These are phyloP conservation scores for Talaromyces atroroseus DNA, from an alignment of 2,329 filamentous ascomycete species.

Conservation along the genomic window DNA sequence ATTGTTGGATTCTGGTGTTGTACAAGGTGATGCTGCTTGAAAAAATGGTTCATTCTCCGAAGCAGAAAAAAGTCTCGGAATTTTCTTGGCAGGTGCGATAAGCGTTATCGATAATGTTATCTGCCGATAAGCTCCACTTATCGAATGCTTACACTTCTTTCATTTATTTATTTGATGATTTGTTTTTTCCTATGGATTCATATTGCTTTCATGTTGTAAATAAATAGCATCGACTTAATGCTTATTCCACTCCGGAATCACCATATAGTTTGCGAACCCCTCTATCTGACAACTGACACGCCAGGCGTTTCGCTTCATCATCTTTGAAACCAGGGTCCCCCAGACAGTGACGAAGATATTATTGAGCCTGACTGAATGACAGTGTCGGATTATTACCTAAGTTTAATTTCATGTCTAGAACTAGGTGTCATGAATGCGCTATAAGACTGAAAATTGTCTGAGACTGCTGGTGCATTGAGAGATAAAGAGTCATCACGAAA, in stretches of 20 bases:
- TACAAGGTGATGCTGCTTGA: not conserved
- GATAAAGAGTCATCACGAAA: not conserved
- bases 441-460: not conserved
- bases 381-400: not conserved
- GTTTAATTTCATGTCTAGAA: not conserved
- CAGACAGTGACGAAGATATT: not conserved
- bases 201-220: not conserved
- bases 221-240: not conserved
- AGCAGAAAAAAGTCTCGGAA: not conserved
- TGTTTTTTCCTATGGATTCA: not conserved
- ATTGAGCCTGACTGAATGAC: not conserved
- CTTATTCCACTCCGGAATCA: not conserved
- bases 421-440: not conserved
- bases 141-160: not conserved
- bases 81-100: constrained; percentile 9
- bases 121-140: not conserved
- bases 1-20: constrained; percentile 21
- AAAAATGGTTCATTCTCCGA: not conserved
- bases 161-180: not conserved
- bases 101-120: constrained; percentile 14
- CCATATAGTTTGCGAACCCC: not conserved
- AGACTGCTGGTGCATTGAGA: not conserved
- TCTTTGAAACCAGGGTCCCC: constrained; percentile 2
- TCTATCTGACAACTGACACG: not conserved
- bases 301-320: constrained; percentile 5